Base-by-base conservation (phyloP, 768 basidiomycete species). In the Phanerochaete sordida region DNA sequence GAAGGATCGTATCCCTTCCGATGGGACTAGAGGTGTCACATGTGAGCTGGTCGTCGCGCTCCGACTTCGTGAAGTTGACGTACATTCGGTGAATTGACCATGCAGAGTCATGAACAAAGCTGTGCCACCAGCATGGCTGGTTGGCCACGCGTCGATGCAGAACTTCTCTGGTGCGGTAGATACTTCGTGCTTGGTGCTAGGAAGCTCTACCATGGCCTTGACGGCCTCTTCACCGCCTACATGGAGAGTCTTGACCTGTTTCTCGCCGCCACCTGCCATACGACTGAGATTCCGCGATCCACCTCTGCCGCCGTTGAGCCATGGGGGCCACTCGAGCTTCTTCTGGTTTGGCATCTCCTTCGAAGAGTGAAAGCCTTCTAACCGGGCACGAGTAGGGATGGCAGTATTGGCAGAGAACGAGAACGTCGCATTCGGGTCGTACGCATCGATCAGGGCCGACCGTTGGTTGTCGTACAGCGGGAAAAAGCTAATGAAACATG, bases 81-180 rank as follows among this genome's bases (percentile, higher is more conserved):
- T 67, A 95, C 96, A 80, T 81, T 98, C 96, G 53, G 82, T 81
- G 69, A 96, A 96, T 71, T 98, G 87, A 2, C 95, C 95, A 70
- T 97, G 93, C 19, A 98, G 78, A 47, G 83, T 84, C 61, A 91
- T 76, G 62, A 96, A 80, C 19, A 83, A 75, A 69, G 81, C 85
- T 39, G 74, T 66, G 60, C 72, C 68, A 45, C 81, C 82, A 11
- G 85, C 88, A 61, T 85, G 83, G 28, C 77, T 79, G 43, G 93
- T 81, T 5, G 85, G 91, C 79, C 91, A 93, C 0, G 90, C 84
- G 66, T 99, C 97, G 33, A 97, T 80, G 62, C 85, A 86, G 72
- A 97, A 98, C 68, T 89, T 93, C 67, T 87, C 86, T 0, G 90
- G 79, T 1, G 91, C 84, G 7, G 87, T 85, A 26, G 80, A 75